Evolutionary conservation across 306 rosid species (phyloP).

Genomic region (Corylus heterophylla): DNA sequence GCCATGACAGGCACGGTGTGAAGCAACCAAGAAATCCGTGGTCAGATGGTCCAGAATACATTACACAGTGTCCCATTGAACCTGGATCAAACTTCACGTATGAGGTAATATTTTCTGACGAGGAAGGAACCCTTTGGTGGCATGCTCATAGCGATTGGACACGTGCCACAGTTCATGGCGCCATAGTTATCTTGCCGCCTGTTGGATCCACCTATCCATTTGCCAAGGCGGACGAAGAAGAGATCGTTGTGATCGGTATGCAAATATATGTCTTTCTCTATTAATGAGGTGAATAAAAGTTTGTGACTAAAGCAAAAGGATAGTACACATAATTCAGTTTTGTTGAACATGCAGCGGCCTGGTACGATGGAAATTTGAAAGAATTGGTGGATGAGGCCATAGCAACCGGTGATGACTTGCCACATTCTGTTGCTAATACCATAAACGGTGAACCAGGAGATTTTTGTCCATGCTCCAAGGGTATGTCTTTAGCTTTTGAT

Average conservation of each 20-base stretch:
- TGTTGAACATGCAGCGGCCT: neutral
- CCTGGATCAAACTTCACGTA: slow-evolving; percentile 32
- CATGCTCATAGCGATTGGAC: slow-evolving; percentile 47
- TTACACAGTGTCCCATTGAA: slow-evolving; percentile 38
- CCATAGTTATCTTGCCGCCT: slow-evolving; percentile 27
- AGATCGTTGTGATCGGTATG: slow-evolving; percentile 24
- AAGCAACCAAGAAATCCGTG: slow-evolving; percentile 44
- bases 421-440: slow-evolving; percentile 39
- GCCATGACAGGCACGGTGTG: slow-evolving; percentile 36
- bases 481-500: neutral
- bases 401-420: neutral
- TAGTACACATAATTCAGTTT: neutral
- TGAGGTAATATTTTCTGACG: slow-evolving; percentile 29
- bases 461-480: slow-evolving; percentile 29
- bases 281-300: no score
- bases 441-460: slow-evolving; percentile 47
- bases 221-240: slow-evolving; percentile 21
- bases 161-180: slow-evolving; percentile 40
- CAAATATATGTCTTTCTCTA: neutral
- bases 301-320: no score
- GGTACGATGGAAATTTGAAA: neutral
- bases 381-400: neutral
- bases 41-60: slow-evolving; percentile 45
- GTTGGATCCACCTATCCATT: slow-evolving; percentile 22
- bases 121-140: slow-evolving; percentile 54